phyloP scores from a whole-genome alignment of 2,329 filamentous ascomycete species.

The Xenoacremonium recifei region DNA sequence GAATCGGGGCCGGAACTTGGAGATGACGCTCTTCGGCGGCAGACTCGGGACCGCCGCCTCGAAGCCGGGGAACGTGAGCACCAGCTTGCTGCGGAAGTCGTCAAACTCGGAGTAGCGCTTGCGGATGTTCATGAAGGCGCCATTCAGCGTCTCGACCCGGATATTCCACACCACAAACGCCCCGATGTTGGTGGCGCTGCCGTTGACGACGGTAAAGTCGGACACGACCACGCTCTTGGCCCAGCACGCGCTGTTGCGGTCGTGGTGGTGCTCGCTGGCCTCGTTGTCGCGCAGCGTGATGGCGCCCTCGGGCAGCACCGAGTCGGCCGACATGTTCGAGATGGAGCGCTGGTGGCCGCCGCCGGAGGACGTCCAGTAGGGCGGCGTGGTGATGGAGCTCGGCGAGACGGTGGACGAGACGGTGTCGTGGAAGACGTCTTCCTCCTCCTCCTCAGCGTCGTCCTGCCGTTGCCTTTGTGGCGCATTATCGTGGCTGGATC shows the following conservation, averaged over 20 bases:
- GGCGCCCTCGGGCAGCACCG: conserved; percentile 48
- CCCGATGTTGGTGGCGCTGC: conserved; percentile 61
- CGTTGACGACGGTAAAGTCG: conserved; percentile 56
- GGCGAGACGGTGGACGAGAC: conserved; percentile 25
- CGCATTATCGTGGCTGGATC: conserved; percentile 17
- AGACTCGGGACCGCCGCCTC: conserved; percentile 83
- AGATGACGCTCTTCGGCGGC: conserved; percentile 88
- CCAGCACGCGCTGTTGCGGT: conserved; percentile 60
- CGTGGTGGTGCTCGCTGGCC: conserved; percentile 45
- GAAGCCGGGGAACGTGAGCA: conserved; percentile 80
- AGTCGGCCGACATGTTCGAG: conserved; percentile 48
- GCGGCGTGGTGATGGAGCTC: conserved; percentile 37
- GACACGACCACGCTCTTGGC: conserved; percentile 61
- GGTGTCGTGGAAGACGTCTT: conserved; percentile 11
- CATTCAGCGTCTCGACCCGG: conserved; percentile 77
- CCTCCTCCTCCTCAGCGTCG: conserved; percentile 8
- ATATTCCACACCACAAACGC: conserved; percentile 96
- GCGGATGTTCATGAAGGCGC: conserved; percentile 59
- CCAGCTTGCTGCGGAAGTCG: conserved; percentile 69
- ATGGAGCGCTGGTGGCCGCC: conserved; percentile 34
- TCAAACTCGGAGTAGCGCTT: conserved; percentile 94
- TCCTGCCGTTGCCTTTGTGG: conserved; percentile 9
- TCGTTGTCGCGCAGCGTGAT: conserved; percentile 65
- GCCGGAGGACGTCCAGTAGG: conserved; percentile 42
- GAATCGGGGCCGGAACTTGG: conserved; percentile 80